Percentiles rank a stretch among this genome's conserved stretches.
Conservation (phyloP, 768 basidiomycete genomes). For the Tremella fuciformis region DNA sequence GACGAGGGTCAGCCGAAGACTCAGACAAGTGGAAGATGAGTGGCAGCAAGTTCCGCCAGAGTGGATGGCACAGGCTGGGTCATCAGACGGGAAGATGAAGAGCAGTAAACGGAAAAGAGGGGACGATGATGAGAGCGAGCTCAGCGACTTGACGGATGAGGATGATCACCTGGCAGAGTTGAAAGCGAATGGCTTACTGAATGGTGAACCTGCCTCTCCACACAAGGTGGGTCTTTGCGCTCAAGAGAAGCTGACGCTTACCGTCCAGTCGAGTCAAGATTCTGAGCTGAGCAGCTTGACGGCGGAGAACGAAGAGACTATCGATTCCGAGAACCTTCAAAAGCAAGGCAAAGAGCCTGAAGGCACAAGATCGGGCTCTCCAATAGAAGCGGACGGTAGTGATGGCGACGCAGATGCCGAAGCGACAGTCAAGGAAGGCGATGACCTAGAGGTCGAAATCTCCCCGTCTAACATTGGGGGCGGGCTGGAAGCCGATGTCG, state of each 20-base stretch:
- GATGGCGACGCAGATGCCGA: conserved; percentile 2
- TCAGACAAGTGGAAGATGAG: conserved; percentile 36
- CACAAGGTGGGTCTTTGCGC: neutral
- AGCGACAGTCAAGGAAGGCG: neutral
- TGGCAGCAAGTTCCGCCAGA: conserved; percentile 48
- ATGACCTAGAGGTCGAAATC: conserved; percentile 13
- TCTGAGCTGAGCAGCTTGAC: conserved; percentile 2
- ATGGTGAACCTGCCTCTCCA: neutral
- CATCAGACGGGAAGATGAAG: conserved; percentile 3
- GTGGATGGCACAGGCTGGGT: conserved; percentile 28
- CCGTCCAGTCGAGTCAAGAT: neutral
- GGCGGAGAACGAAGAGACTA: neutral
- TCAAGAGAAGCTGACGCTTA: neutral
- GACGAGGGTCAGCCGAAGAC: conserved; percentile 32
- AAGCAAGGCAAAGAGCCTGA: neutral
- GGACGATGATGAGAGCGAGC: conserved; percentile 42
- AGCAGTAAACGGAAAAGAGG: conserved; percentile 16
- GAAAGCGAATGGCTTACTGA: neutral
- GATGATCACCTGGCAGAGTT: conserved; percentile 29
- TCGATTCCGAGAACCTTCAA: neutral
- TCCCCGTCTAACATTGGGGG: conserved; percentile 7
- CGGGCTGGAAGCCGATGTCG: conserved; percentile 8
- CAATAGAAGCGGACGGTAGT: neutral
- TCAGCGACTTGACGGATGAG: conserved; percentile 50
- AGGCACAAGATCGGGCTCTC: neutral